A percentile compares a stretch with the other conserved stretches of the same genome.
Evolutionary conservation across 2,329 filamentous ascomycete genomes (phyloP).

Genomic region (Fusarium cyanostomum): DNA sequence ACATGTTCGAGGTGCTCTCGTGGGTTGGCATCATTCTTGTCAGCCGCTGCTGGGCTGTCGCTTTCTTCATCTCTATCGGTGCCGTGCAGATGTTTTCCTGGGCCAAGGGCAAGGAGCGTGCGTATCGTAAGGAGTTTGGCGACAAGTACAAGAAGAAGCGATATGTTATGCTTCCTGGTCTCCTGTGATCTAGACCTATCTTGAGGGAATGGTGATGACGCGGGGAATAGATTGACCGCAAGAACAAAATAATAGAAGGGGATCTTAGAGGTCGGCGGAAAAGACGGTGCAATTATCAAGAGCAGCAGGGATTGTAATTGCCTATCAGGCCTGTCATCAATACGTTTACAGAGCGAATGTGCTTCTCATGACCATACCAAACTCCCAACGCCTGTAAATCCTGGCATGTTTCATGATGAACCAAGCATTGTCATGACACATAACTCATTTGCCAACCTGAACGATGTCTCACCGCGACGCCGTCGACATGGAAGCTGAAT

Average conservation of each 20-base stretch:
- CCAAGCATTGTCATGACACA: constrained; percentile 1
- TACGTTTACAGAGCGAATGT: constrained; percentile 4
- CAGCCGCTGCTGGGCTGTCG: constrained; percentile 80
- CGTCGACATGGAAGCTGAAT: constrained; percentile 51
- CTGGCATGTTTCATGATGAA: constrained; percentile 2
- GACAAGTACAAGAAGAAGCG: constrained; percentile 97
- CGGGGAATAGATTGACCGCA: too few species aligned
- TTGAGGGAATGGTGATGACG: background rate
- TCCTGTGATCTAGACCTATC: constrained; percentile 62
- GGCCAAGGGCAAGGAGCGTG: constrained; percentile 91
- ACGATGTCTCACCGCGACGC: constrained; percentile 33
- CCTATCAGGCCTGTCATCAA: background rate
- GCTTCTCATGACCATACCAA: background rate
- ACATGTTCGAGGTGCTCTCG: constrained; percentile 89
- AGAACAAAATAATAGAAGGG: background rate
- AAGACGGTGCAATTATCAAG: background rate
- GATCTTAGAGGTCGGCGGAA: background rate
- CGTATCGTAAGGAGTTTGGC: constrained; percentile 90
- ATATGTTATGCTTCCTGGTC: constrained; percentile 80
- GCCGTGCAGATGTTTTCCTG: constrained; percentile 83
- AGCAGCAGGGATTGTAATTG: constrained; percentile 12
- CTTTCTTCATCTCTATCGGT: constrained; percentile 79
- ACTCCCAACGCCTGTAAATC: constrained; percentile 5
- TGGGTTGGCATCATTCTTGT: constrained; percentile 87
- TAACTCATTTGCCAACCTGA: background rate